Evolutionary conservation across 345 rosid genomes (phyloP).

Genomic region (Abelmoschus esculentus): DNA sequence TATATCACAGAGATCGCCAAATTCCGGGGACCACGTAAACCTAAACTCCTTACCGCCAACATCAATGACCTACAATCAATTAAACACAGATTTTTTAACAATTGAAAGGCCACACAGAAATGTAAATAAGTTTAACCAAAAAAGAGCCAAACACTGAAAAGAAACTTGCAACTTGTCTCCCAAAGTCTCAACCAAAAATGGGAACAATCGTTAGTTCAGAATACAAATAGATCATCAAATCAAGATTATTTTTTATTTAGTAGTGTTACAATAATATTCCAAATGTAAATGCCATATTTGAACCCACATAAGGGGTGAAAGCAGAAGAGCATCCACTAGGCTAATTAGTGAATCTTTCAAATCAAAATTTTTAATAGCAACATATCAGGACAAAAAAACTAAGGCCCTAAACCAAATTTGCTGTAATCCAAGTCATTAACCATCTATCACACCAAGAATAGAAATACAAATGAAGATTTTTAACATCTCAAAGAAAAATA

Average conservation of each 20-base stretch:
- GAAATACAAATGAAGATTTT: not conserved
- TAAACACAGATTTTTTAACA: not conserved
- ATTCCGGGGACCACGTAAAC: slow-evolving; percentile 87
- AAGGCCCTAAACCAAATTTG: too few relatives aligned
- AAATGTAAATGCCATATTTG: too few relatives aligned
- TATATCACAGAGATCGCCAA: slow-evolving; percentile 78
- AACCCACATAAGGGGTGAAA: too few relatives aligned
- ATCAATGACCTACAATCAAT: slow-evolving; percentile 56
- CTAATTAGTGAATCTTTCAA: not conserved
- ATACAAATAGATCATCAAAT: not conserved
- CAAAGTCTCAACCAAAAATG: not conserved
- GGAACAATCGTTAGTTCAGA: not conserved
- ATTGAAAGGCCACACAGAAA: not conserved
- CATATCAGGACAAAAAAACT: too few relatives aligned
- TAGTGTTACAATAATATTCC: too few relatives aligned
- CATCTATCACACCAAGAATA: too few relatives aligned
- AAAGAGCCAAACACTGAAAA: not conserved
- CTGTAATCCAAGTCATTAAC: too few relatives aligned
- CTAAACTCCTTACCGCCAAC: slow-evolving; percentile 92
- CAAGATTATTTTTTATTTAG: not conserved
- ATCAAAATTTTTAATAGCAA: too few relatives aligned
- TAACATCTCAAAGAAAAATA: not conserved
- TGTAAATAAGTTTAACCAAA: too few relatives aligned
- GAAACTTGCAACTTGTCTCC: not conserved
- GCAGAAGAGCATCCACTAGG: too few relatives aligned